Evolutionary conservation across 73 alveolate genomes (phyloP), one percentile per base, ranked within the genome.

Genomic region (Loxodes magnus): DNA sequence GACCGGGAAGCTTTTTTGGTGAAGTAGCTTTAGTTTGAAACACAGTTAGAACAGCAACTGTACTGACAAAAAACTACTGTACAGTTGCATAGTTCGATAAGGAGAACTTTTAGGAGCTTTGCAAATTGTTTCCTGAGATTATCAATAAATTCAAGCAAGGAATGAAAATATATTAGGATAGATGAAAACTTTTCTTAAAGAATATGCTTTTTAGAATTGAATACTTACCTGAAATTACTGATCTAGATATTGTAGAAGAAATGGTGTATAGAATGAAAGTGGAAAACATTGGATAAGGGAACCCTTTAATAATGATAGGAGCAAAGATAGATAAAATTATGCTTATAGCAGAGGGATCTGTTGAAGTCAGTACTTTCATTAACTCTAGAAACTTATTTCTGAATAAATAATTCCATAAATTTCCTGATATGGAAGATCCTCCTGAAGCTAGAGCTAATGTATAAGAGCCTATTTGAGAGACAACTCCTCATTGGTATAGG

Each of bases 41-140:
- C 37, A 67, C 84, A 35, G 84, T 66, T 36, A 70, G 99, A 50
- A 85, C 96, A 30, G 99, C 99, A 6, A 86, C 96, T 0, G 88
- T 89, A 5, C 61, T 50, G 19, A 77, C 95, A 17, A 83, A 58
- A 41, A 86, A 77, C 30, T 90, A 77, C 28, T 65, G 93, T 20
- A 91, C 87, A 34, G 57, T 92, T 53, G 93, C 87, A 39, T 60
- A 52, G 30, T 71, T 92, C 21, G 57, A 68, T 30, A 62, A 75
- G 44, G 58, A 43, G 16, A 72, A 64, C 48, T 92, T 77, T 64
- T 72, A 51, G 46, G 69, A 79, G 29, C 43, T 92, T 33, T 33
- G 58, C 20, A 29, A 38, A n/a, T 53, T 30, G 38, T 44, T 43
- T 12, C 74, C 49, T 3, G 48, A 53, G 12, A 22, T 38, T 7